Conservation (phyloP, 306 rosid species). For the Spatholobus suberectus region DNA sequence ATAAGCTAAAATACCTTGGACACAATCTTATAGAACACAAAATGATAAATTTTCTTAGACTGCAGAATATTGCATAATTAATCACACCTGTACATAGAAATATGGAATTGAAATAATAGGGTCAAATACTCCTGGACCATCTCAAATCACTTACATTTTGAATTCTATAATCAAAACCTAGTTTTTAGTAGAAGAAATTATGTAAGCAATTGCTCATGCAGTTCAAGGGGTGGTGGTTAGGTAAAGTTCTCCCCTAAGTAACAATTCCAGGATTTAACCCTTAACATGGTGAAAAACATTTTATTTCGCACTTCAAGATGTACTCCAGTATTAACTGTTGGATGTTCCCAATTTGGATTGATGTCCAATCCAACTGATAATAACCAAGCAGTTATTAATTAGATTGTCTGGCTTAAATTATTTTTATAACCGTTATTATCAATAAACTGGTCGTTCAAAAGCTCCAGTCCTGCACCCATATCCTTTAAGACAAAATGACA, state of each 20-base stretch:
- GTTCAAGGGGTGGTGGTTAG: background rate
- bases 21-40: background rate
- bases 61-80: conserved; percentile 7
- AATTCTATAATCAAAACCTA: background rate
- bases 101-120: background rate
- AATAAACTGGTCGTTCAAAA: background rate
- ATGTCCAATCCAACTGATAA: background rate
- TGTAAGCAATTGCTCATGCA: background rate
- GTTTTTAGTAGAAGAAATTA: background rate
- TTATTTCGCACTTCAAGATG: background rate
- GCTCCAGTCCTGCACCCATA: background rate
- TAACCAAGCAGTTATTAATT: background rate
- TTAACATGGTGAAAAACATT: background rate
- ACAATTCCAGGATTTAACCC: background rate
- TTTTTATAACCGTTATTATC: background rate
- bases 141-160: background rate
- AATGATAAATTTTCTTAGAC: background rate
- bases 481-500: background rate
- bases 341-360: background rate
- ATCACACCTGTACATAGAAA: background rate
- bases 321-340: background rate
- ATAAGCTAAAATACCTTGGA: conserved; percentile 20
- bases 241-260: background rate
- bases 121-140: background rate
- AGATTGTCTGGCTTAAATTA: background rate